Conservation (phyloP, 2,329 filamentous ascomycete species). For the Aspergillus sp. region DNA sequence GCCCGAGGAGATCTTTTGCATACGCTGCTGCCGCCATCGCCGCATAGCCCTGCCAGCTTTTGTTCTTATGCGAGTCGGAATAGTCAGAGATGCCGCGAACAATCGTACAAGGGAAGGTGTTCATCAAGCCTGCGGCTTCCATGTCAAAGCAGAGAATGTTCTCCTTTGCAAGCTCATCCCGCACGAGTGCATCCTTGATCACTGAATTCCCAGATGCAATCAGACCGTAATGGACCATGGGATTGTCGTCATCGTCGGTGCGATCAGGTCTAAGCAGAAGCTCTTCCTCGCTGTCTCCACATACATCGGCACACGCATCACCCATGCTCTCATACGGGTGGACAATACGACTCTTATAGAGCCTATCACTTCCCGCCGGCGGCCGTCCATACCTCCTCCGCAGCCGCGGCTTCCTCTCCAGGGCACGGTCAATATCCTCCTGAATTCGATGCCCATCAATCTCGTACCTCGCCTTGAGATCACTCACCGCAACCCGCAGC, state of each 20-base stretch:
- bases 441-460: constrained; percentile 6
- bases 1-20: constrained; percentile 2
- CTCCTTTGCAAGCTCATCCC: too few relatives aligned
- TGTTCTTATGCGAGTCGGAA: constrained; percentile 1
- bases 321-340: neutral
- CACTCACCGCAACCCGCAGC: constrained; percentile 9
- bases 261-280: neutral
- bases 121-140: constrained; percentile 1
- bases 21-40: constrained; percentile 1
- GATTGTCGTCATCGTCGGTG: constrained; percentile 2
- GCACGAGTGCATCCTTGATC: constrained; percentile 15
- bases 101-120: neutral
- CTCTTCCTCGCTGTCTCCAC: neutral
- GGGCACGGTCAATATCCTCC: neutral
- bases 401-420: constrained; percentile 3
- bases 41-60: constrained; percentile 1
- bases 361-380: constrained; percentile 1
- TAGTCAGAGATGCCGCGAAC: constrained; percentile 2
- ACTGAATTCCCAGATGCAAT: constrained; percentile 20
- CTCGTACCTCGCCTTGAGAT: constrained; percentile 12
- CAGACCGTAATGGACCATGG: constrained; percentile 19
- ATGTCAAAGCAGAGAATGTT: neutral
- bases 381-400: constrained; percentile 5
- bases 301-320: neutral
- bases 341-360: constrained; percentile 4